Evolutionary conservation across 2,329 filamentous ascomycete genomes (phyloP), one percentile per base, ranked within the genome.

Genomic region (Diplodia corticola): DNA sequence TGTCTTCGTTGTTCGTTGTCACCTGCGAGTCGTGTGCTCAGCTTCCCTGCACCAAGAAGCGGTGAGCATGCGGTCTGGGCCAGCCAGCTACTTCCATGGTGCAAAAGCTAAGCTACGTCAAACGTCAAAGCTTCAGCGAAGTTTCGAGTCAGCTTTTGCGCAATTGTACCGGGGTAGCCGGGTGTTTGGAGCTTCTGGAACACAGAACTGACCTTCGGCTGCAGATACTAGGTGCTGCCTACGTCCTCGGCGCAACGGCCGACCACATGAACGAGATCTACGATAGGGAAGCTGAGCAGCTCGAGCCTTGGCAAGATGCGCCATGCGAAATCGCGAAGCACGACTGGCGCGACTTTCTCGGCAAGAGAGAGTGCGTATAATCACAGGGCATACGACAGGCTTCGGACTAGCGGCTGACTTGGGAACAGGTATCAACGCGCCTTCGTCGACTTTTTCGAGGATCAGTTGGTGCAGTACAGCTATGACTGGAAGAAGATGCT

Each of bases 391-490:
- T 20, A 17, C 10, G 48, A 51, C 13, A 28, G 26, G 28, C 26
- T 20, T 4, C 33, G 24, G 13, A 49, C 10, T 10, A 20, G 26
- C 46, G 55, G 66, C 61, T 64, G 63, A 50, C 60, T 54, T 22
- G 28, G n/a, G n/a, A n/a, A 35, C 72, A 87, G 82, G 69, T 97
- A 96, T 74, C 92, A 99, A 78, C 86, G 94, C 67, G 94, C 93
- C 0, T 99, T 89, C 74, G 83, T 99, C 65, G 93, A 99, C 76
- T 98, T 95, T 76, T 98, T 96, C 74, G 95, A 99, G 76, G 95
- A 99, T 76, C 88, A 92, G 73, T 82, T 98, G 33, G 93, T 91
- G 3, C 81, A 82, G 20, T 86, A 89, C 72, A 83, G 87, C 40
- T 98, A 97, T 75, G 86, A 97, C 74, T 97, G 95, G 92, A 91